Base-by-base conservation (phyloP, 1,284 basidiomycete genomes). In the Moesziomyces sp. region DNA sequence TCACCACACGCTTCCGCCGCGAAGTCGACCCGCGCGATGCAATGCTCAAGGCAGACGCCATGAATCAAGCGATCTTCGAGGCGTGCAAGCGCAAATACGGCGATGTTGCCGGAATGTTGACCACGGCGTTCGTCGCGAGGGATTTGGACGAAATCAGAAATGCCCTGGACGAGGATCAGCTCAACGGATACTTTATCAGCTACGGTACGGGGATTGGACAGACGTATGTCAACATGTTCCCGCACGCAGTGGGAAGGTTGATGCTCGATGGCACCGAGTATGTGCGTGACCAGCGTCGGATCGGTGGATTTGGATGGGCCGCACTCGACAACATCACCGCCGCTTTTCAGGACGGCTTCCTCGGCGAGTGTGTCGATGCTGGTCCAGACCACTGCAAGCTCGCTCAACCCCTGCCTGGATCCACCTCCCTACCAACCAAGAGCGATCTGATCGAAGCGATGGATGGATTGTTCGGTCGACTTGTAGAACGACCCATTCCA, bases 171-270 rank as follows among this genome's bases (percentile, higher is more conserved):
- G 57, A 73, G 18, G 57, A 55, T 40, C 24, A 21, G 6, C 26
- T 76, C 19, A 61, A 51, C 23, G 74, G 65, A 0, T 68, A 68
- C 54, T 61, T 76, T 57, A 49, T 68, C 46, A 68, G 65, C 23
- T 76, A 76, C 24, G 74, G 74, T 7, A 73, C 74, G 3, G 68
- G 64, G 0, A 72, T 76, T 10, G 74, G 60, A 6, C 63, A 66
- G 53, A 73, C 60, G 9, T 76, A 72, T 18, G 55, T 40, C 43
- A 70, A 69, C 40, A 68, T 76, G 69, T 76, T 76, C 19, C 74
- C 74, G 9, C 10, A 64, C 5, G 42, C 43, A 1, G 64, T 68
- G 4, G 74, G 74, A 0, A 43, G 74, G 7, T 18, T 76, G 40
- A 50, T 69, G 30, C 43, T 72, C 13, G 74, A 76, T 24, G 74